A percentile compares a stretch with the other conserved stretches of the same genome.
These are phyloP conservation scores for Blastomyces silverae DNA, from an alignment of 2,329 filamentous ascomycete genomes.

Conservation along the genomic window DNA sequence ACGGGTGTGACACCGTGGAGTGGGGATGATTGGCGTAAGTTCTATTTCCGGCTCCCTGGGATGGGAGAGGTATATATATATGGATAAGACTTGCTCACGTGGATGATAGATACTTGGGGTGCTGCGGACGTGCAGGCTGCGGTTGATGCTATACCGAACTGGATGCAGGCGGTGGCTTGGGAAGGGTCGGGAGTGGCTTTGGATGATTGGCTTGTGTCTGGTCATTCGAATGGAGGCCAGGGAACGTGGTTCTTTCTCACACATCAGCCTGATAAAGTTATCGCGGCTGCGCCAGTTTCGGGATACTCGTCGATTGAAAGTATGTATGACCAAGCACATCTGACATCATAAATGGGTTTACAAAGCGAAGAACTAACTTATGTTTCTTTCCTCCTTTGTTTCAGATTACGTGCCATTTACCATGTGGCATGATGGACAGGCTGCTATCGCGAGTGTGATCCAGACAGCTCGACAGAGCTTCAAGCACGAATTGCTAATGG, in stretches of 20 bases:
- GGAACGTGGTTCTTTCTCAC: slow-evolving; percentile 53
- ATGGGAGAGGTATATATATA: background rate
- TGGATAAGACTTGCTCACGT: background rate
- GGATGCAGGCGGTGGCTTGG: slow-evolving; percentile 48
- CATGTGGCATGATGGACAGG: slow-evolving; percentile 51
- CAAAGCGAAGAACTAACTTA: background rate
- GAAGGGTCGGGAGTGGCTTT: slow-evolving; percentile 41
- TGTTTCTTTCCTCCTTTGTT: slow-evolving; percentile 14
- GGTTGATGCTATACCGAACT: slow-evolving; percentile 43
- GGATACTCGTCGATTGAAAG: slow-evolving; percentile 53
- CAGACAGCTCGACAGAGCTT: slow-evolving; percentile 47
- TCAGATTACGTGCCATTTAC: slow-evolving; percentile 52
- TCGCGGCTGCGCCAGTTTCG: slow-evolving; percentile 52
- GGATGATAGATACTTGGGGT: slow-evolving; percentile 45
- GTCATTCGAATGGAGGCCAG: slow-evolving; percentile 57
- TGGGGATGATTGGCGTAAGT: slow-evolving; percentile 54
- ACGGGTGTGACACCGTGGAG: slow-evolving; percentile 54
- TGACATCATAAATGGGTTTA: slow-evolving; percentile 8
- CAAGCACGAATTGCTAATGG: slow-evolving; percentile 49
- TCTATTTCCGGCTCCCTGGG: slow-evolving; percentile 12
- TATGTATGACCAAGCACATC: slow-evolving; percentile 15
- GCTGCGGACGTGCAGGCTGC: slow-evolving; percentile 51
- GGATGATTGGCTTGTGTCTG: slow-evolving; percentile 48
- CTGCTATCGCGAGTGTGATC: slow-evolving; percentile 44
- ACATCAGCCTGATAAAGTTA: slow-evolving; percentile 51